Conservation (phyloP, 192 early-diverging fungal genomes). For the Spizellomyces sp. region DNA sequence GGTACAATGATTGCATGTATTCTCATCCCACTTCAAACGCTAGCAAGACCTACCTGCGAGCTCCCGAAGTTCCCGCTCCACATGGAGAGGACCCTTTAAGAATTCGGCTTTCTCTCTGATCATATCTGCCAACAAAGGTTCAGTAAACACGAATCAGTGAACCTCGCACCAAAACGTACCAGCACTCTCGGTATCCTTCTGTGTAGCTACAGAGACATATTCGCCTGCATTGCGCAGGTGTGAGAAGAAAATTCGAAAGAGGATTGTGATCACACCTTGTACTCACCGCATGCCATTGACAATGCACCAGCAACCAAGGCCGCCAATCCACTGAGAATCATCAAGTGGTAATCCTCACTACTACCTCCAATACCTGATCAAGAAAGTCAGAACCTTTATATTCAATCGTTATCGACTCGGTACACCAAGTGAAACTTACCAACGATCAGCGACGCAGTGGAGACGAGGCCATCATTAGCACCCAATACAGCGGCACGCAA, state of each 20-base stretch:
- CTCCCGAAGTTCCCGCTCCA: slow-evolving; percentile 42
- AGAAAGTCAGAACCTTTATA: background rate
- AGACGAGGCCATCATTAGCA: slow-evolving; percentile 54
- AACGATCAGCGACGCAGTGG: slow-evolving; percentile 45
- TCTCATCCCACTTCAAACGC: too few relatives aligned
- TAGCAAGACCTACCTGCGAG: slow-evolving; percentile 23
- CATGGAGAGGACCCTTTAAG: slow-evolving; percentile 42
- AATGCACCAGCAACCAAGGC: slow-evolving; percentile 49
- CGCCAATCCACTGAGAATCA: slow-evolving; percentile 43
- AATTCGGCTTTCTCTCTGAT: slow-evolving; percentile 42
- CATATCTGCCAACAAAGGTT: slow-evolving; percentile 23
- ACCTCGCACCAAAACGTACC: too few relatives aligned
- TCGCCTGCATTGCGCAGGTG: slow-evolving; percentile 15
- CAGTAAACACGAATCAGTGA: too few relatives aligned
- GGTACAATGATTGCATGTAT: too few relatives aligned
- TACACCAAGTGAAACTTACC: slow-evolving; percentile 10
- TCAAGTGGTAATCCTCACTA: slow-evolving; percentile 10
- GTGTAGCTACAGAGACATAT: slow-evolving; percentile 50
- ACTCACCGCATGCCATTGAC: slow-evolving; percentile 50
- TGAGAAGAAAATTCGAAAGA: slow-evolving; percentile 13
- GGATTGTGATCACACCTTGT: background rate
- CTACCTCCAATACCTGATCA: slow-evolving; percentile 35
- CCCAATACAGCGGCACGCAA: slow-evolving; percentile 50
- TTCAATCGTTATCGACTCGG: too few relatives aligned
- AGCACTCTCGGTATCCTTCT: slow-evolving; percentile 48